Conservation (phyloP, 2,329 filamentous ascomycete genomes). For the Erysiphe pulchra region DNA sequence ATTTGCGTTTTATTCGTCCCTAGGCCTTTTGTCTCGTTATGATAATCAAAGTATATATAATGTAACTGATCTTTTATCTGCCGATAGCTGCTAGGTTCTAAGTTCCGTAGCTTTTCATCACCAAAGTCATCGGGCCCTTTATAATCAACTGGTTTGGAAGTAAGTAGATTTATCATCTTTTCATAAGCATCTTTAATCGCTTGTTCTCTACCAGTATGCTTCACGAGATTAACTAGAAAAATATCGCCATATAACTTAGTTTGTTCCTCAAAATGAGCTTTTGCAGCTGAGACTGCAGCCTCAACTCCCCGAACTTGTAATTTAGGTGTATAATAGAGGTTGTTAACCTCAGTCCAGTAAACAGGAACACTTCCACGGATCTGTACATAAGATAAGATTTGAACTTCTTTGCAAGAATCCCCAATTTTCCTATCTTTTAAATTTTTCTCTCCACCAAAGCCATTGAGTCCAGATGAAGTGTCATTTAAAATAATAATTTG, state of each 20-base stretch:
- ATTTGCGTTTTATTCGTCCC: conserved; percentile 80
- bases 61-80: conserved; percentile 61
- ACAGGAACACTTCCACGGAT: conserved; percentile 89
- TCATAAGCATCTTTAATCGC: conserved; percentile 85
- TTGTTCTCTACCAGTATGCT: conserved; percentile 79
- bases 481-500: conserved; percentile 82
- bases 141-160: conserved; percentile 40
- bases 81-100: conserved; percentile 34
- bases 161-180: conserved; percentile 54
- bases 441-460: conserved; percentile 52
- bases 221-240: conserved; percentile 90
- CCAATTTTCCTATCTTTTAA: conserved; percentile 49
- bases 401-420: conserved; percentile 43
- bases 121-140: conserved; percentile 32
- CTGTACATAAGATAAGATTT: conserved; percentile 85
- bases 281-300: conserved; percentile 50
- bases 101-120: conserved; percentile 55
- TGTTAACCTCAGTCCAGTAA: conserved; percentile 92
- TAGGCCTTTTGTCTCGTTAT: conserved; percentile 88
- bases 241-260: conserved; percentile 87
- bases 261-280: conserved; percentile 79
- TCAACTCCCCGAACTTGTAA: conserved; percentile 72
- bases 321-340: conserved; percentile 70
- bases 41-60: conserved; percentile 97
- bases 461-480: conserved; percentile 42